Base-by-base conservation (phyloP, 495 filamentous ascomycete species). In the Aspergillus egyptiacus region DNA sequence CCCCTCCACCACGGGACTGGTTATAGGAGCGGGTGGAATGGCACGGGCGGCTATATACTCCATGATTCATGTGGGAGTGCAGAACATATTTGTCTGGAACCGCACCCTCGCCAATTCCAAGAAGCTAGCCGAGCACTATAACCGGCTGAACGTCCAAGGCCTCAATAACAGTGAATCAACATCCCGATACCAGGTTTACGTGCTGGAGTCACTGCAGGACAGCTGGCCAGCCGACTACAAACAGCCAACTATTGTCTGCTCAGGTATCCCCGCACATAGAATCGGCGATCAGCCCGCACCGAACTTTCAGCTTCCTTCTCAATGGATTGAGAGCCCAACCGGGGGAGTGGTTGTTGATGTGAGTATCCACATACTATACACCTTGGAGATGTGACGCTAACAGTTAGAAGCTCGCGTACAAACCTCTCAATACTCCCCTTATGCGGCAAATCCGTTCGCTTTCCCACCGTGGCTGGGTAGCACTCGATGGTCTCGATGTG, bases 1-100 rank as follows among this genome's bases (percentile, higher is more conserved):
- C n/a, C 78, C 76, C 0, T 67, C 80, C 0, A 84, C 82, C 4
- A 83, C 81, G 0, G 85, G 75, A 1, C 71, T 91, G 6, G 79
- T 91, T 14, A 78, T 89, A 48, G 87, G 87, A 18, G 85, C 87
- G 9, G 87, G 87, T 24, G 86, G 86, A 20, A 89, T 87, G 83
- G 86, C 85, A 7, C 75, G 87, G 17, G 84, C 86, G 4, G 83
- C 85, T n/a, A 75, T 89, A 15, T 90, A 90, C 57, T 83, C 87
- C 2, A 72, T 91, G 62, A 80, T 88, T 38, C 82, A 85, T 58
- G 69, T 90, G 2, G 86, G 86, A 0, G 84, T 86, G 40, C 79
- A 80, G 33, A 80, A 87, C 43, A 81, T 91, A 7, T 86, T 89
- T 48, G 68, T 90, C 31, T 82, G 77, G 58, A 89, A 90, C 50